phyloP scores from a whole-genome alignment of 371 early-diverging fungal genomes.

The Mucor racemosus region DNA sequence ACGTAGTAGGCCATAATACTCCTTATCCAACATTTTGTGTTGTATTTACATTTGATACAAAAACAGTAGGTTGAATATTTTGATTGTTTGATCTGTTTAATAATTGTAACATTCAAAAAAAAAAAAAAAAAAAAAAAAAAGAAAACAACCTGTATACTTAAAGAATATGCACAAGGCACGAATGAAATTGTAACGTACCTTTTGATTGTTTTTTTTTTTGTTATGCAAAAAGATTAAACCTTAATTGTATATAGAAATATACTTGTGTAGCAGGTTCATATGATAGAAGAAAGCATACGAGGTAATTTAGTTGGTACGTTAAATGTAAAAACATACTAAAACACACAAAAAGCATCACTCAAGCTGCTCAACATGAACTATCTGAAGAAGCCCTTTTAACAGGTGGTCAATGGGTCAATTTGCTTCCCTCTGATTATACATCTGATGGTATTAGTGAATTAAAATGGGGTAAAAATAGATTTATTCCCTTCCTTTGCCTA shows the following conservation, averaged over 20 bases:
- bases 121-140: slow-evolving; percentile 63
- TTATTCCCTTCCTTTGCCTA: slow-evolving; percentile 64
- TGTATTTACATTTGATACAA: slow-evolving; percentile 56
- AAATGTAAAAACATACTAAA: no score
- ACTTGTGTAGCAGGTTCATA: slow-evolving; percentile 64
- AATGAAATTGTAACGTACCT: slow-evolving; percentile 55
- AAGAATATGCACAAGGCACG: slow-evolving; percentile 70
- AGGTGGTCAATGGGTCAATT: slow-evolving; percentile 55
- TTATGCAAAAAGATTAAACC: not conserved
- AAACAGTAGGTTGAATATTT: slow-evolving; percentile 24
- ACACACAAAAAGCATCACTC: slow-evolving; percentile 33
- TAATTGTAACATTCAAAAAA: slow-evolving; percentile 9
- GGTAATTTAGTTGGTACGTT: slow-evolving; percentile 17
- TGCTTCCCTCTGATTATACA: slow-evolving; percentile 49
- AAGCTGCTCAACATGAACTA: slow-evolving; percentile 64
- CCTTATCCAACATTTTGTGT: slow-evolving; percentile 53
- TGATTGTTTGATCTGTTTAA: not conserved
- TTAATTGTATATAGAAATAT: slow-evolving; percentile 47
- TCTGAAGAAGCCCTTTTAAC: slow-evolving; percentile 68
- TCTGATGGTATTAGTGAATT: slow-evolving; percentile 64
- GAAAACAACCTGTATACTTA: slow-evolving; percentile 63
- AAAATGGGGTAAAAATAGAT: slow-evolving; percentile 69
- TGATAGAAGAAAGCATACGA: slow-evolving; percentile 60
- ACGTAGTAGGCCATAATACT: slow-evolving; percentile 59
- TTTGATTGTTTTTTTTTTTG: not conserved